phyloP scores from a whole-genome alignment of 495 filamentous ascomycete species.

The Neurospora sp. region DNA sequence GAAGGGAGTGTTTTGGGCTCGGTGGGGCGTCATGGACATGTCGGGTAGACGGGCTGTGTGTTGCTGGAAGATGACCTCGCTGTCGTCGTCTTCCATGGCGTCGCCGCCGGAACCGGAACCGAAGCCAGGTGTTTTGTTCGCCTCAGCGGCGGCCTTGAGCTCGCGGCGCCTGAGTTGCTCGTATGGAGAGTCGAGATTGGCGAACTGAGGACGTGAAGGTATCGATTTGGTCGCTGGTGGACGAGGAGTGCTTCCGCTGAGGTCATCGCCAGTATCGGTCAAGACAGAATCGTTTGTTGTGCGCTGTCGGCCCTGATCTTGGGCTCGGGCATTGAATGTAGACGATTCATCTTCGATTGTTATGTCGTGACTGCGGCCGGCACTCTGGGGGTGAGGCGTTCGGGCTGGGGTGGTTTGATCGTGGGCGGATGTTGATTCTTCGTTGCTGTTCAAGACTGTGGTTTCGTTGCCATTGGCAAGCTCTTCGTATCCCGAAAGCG shows the following conservation, averaged over 20 bases:
- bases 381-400: constrained; percentile 26
- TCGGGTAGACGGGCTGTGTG: constrained; percentile 39
- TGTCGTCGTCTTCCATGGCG: constrained; percentile 26
- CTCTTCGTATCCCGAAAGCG: constrained; percentile 92
- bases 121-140: background rate
- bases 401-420: constrained; percentile 35
- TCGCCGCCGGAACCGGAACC: background rate
- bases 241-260: constrained; percentile 45
- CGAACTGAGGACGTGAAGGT: constrained; percentile 36
- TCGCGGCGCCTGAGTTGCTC: constrained; percentile 52
- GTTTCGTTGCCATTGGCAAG: constrained; percentile 44
- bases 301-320: constrained; percentile 18
- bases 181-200: constrained; percentile 57
- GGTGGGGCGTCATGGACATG: constrained; percentile 43
- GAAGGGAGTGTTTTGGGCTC: constrained; percentile 21
- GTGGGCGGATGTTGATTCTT: constrained; percentile 19
- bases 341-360: constrained; percentile 28
- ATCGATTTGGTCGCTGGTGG: constrained; percentile 34
- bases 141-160: constrained; percentile 13
- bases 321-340: constrained; percentile 20
- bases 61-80: constrained; percentile 32
- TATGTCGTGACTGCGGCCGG: constrained; percentile 25
- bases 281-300: constrained; percentile 42
- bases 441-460: constrained; percentile 29
- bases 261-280: constrained; percentile 38